Evolutionary conservation across 495 filamentous ascomycete species (phyloP), one percentile per base, ranked within the genome.

Genomic region (Talaromyces trachyspermus): DNA sequence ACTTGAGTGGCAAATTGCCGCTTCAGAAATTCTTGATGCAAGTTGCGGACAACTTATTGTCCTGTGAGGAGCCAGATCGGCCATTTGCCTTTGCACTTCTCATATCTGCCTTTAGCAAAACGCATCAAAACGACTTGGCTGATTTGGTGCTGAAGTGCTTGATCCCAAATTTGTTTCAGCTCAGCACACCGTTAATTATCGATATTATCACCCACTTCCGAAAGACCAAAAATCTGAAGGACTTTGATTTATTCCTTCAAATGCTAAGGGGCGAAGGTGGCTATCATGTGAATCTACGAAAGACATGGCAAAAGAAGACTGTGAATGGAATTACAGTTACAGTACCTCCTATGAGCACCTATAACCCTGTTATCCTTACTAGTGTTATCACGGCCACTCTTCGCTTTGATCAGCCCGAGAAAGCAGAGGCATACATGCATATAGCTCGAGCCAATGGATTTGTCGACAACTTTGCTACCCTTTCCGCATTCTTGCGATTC

Each of bases 361-460:
- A 53, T 37, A 71, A 66, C 40, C 54, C 61, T 2, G 56, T 73
- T 15, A 55, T 67, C 32, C 66, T 62, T 18, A 54, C 59, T 2
- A 54, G 62, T 20, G 44, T 73, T 12, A 70, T 73, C 11, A 49
- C 53, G 5, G 54, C 62, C 11, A 63, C 59, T 11, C 53, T 73
- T 19, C 61, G 66, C 1, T 73, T 73, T 20, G 59, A 70, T 27
- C 70, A 73, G 36, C 68, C 66, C 3, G 60, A 70, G 12, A 56
- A 67, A 54, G 70, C 70, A 11, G 66, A 71, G 23, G 70, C 70
- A 11, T 73, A 62, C 51, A 59, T 68, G 11, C 58, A 66, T 23
- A 57, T 57, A 29, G 66, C 66, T 8, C 57, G 68, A 25, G 45
- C 53, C n/a, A 45, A 50, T 5, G 68, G 70, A 15, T 71, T 64